Evolutionary conservation across 768 basidiomycete species (phyloP), one percentile per base, ranked within the genome.

Genomic region (Trametes punicea): DNA sequence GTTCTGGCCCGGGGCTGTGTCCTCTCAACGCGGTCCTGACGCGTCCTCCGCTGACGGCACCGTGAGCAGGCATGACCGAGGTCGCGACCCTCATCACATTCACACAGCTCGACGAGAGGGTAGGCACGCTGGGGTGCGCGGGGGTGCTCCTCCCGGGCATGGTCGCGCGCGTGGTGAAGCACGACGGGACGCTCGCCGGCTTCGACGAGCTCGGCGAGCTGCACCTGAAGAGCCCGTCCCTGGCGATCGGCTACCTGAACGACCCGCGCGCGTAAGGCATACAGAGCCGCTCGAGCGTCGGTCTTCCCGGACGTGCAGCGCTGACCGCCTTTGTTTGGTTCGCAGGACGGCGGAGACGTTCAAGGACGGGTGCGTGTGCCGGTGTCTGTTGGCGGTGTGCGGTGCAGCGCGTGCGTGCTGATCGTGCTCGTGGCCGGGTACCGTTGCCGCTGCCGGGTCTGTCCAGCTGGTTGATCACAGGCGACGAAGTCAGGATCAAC

Each of bases 401-500:
- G n/a, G n/a, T n/a, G n/a, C n/a, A n/a, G n/a, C n/a, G n/a, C n/a
- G n/a, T n/a, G n/a, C n/a, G n/a, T n/a, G n/a, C n/a, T n/a, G n/a
- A n/a, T n/a, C n/a, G n/a, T n/a, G n/a, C n/a, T n/a, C n/a, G n/a
- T n/a, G n/a, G n/a, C n/a, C n/a, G n/a, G n/a, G n/a, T n/a, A n/a
- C n/a, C n/a, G n/a, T 2, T 16, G 27, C n/a, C 9, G 8, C n/a
- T 8, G 36, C 29, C 4, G 4, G 13, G 21, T 6, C 2, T 23
- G 31, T 15, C 10, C 34, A 85, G 85, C 33, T 89, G 85, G 86
- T 73, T 88, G 3, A 75, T 74, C 48, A 88, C 87, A 0, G 88
- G 86, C 0, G 86, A 88, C 62, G 84, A 87, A 66, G 87, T 86
- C 26, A 70, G 71, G 55, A 75, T 89, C 64, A 79, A 85, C 56